Evolutionary conservation across 176 grass and related monocot species (phyloP), one percentile per base, ranked within the genome.

Genomic region (Carex myosuroides): DNA sequence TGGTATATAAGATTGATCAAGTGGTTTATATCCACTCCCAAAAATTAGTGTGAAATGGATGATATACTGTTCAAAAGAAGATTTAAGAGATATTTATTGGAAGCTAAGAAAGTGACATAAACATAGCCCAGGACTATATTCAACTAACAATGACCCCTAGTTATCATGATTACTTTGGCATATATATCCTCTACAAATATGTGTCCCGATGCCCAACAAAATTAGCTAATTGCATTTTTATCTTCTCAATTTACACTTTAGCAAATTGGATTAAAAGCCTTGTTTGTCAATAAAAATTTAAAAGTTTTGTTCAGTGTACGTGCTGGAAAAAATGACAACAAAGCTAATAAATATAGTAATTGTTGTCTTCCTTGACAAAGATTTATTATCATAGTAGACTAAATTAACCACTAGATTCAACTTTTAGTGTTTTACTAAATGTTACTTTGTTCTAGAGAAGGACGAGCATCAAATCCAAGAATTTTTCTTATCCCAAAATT

Each of bases 21-120:
- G 5, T 75, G 2, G 37, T 22, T 9, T 53, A 14, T 22, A 76
- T 6, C 67, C 21, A 55, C 46, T 55, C 29, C 11, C 71, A 54
- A 55, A 76, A 76, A 17, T 29, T 76, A 76, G 68, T 56, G 72
- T 76, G 72, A 29, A 55, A 76, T 76, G 13, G 13, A 30, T 55
- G 17, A 55, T 54, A 30, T 76, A 32, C 0, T 52, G 8, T 52
- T 52, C 4, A 48, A 54, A 55, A 24, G 16, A 75, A 44, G 12
- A 24, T 76, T 76, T 76, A 55, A 24, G n/a, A 54, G 6, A 26
- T 55, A 12, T 17, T 30, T 13, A 54, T 76, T 30, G 22, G 9
- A 30, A 76, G 72, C 48, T 54, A 76, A 6, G 50, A 16, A 55
- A 55, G 13, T 29, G 71, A 76, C 46, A 52, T 53, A 11, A 10